phyloP scores from a whole-genome alignment of 2,329 filamentous ascomycete species.

The Scedosporium boydii region DNA sequence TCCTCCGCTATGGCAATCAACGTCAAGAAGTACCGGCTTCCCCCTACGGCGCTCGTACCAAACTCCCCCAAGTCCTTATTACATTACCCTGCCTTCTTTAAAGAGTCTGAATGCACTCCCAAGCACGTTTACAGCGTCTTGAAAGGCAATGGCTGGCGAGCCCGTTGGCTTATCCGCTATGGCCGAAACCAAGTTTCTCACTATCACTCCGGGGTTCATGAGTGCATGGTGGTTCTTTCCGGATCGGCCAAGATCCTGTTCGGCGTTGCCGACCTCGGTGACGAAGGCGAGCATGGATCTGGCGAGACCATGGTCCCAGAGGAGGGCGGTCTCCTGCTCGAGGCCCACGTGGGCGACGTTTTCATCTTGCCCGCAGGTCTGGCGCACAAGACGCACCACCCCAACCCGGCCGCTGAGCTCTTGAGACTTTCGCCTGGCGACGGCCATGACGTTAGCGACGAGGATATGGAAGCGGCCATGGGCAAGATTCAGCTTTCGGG shows the following conservation, averaged over 20 bases:
- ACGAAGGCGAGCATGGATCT: constrained; percentile 28
- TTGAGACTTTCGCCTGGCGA: constrained; percentile 33
- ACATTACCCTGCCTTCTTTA: constrained; percentile 36
- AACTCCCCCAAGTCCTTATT: constrained; percentile 43
- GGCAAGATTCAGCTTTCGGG: constrained; percentile 21
- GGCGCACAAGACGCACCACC: constrained; percentile 42
- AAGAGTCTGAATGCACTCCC: constrained; percentile 20
- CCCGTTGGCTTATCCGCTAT: constrained; percentile 49
- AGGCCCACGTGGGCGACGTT: constrained; percentile 42
- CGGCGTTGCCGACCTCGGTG: constrained; percentile 38
- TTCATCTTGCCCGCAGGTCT: constrained; percentile 49
- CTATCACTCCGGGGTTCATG: constrained; percentile 47
- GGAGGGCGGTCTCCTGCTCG: constrained; percentile 36
- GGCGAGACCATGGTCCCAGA: constrained; percentile 27
- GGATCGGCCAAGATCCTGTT: constrained; percentile 44
- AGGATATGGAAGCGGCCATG: constrained; percentile 24
- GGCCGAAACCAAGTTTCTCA: constrained; percentile 43
- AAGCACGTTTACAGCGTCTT: constrained; percentile 35
- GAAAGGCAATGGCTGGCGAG: constrained; percentile 38
- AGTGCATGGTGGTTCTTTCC: constrained; percentile 47
- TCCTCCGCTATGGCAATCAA: constrained; percentile 4
- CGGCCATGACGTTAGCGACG: constrained; percentile 22
- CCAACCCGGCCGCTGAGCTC: constrained; percentile 22
- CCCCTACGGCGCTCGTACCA: constrained; percentile 34
- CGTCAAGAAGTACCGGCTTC: constrained; percentile 28